phyloP scores from a whole-genome alignment of 495 filamentous ascomycete species.

The Hypoxylon lenormandii region DNA sequence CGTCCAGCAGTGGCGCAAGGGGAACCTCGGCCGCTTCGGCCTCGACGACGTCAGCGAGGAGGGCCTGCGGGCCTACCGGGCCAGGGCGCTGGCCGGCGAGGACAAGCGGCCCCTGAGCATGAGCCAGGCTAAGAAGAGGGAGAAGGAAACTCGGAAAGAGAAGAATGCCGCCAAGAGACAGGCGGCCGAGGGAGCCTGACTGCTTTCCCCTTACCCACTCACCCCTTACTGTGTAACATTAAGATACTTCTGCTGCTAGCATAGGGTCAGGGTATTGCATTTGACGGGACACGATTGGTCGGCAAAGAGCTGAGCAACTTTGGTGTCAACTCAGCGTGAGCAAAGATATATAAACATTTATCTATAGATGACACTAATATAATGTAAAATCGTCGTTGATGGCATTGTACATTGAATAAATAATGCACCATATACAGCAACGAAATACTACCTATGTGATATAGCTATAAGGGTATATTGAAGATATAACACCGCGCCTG shows the following conservation, averaged over 20 bases:
- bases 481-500: conserved; percentile 41
- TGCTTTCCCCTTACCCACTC: neutral
- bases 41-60: conserved; percentile 80
- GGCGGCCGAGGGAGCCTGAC: conserved; percentile 12
- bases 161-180: conserved; percentile 50
- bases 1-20: conserved; percentile 85
- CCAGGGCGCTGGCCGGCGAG: conserved; percentile 46
- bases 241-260: too few relatives aligned
- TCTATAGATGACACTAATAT: neutral
- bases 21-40: conserved; percentile 78
- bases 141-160: conserved; percentile 57
- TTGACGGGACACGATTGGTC: too few relatives aligned
- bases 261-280: too few relatives aligned
- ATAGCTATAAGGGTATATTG: conserved; percentile 48
- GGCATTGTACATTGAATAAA: neutral
- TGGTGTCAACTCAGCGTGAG: too few relatives aligned
- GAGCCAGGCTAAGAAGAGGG: conserved; percentile 60
- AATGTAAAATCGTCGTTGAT: neutral
- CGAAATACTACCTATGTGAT: conserved; percentile 17
- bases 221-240: too few relatives aligned
- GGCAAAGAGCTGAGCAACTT: too few relatives aligned
- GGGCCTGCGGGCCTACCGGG: conserved; percentile 52
- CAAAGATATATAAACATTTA: too few relatives aligned
- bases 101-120: conserved; percentile 54
- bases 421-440: conserved; percentile 36